These are phyloP conservation scores for Verbascum thapsus DNA, from an alignment of 257 asterid species.

Conservation along the genomic window DNA sequence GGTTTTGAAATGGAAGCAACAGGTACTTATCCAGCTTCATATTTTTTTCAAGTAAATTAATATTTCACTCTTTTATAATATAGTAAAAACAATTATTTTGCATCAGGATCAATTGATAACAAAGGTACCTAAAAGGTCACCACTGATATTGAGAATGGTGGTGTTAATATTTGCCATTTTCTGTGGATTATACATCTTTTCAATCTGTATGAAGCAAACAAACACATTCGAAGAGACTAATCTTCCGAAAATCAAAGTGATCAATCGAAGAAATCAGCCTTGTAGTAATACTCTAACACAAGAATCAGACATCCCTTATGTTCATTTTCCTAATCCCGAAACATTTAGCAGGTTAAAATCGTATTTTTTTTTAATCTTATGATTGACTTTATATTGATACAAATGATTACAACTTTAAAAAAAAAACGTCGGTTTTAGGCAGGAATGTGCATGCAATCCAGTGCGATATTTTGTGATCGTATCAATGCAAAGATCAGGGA, in stretches of 20 bases:
- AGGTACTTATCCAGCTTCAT: constrained; percentile 31
- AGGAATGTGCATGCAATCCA: constrained; percentile 85
- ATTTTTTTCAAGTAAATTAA: too few species aligned
- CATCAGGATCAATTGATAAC: constrained; percentile 48
- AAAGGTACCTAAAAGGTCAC: constrained; percentile 55
- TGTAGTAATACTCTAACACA: constrained; percentile 40
- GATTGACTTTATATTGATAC: background rate
- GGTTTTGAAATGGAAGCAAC: constrained; percentile 43
- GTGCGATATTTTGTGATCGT: constrained; percentile 65
- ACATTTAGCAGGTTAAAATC: constrained; percentile 61
- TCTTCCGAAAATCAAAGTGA: constrained; percentile 31
- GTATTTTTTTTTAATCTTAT: background rate
- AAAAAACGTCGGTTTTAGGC: constrained; percentile 38
- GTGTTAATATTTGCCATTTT: constrained; percentile 47
- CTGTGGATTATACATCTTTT: constrained; percentile 57
- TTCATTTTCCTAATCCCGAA: constrained; percentile 71
- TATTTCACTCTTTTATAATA: too few species aligned
- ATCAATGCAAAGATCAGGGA: constrained; percentile 91
- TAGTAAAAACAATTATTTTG: background rate
- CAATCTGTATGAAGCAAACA: constrained; percentile 51
- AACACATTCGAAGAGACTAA: constrained; percentile 32
- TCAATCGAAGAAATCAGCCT: constrained; percentile 31
- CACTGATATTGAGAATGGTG: constrained; percentile 47
- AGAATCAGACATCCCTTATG: constrained; percentile 44
- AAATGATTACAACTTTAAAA: background rate